A percentile compares a stretch with the other conserved stretches of the same genome.
Conservation (phyloP, 1,284 basidiomycete genomes). For the Ceratobasidium sp. region DNA sequence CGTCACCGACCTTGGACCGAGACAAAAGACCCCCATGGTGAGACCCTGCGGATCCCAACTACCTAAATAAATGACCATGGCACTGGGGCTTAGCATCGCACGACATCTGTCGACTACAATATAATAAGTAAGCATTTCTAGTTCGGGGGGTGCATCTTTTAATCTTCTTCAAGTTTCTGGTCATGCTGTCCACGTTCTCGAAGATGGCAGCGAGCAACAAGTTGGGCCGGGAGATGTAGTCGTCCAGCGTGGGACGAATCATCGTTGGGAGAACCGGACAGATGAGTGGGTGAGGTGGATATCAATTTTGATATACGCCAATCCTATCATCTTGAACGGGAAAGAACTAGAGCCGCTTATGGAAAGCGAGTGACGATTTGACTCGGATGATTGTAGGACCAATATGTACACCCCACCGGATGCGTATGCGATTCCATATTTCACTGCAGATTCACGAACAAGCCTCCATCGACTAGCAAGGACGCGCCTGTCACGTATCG, state of each 20-base stretch:
- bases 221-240: constrained; percentile 64
- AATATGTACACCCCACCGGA: no score
- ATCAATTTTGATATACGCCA: constrained; percentile 61
- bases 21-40: constrained; percentile 60
- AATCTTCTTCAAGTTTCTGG: constrained; percentile 57
- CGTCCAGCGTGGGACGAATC: constrained; percentile 65
- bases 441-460: constrained; percentile 81
- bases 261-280: constrained; percentile 68
- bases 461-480: constrained; percentile 77
- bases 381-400: no score
- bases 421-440: background rate
- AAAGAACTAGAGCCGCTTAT: constrained; percentile 48
- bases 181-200: constrained; percentile 61
- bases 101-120: constrained; percentile 67
- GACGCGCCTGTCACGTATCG: constrained; percentile 75
- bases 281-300: constrained; percentile 62
- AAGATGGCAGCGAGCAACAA: constrained; percentile 63
- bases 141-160: background rate
- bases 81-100: constrained; percentile 57
- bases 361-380: constrained; percentile 14
- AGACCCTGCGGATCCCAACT: constrained; percentile 39
- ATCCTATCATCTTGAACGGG: constrained; percentile 60
- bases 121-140: constrained; percentile 59
- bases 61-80: no score
- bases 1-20: constrained; percentile 66